Conservation (phyloP, 225 moss, liverwort and hornwort genomes). For the Climacium dendroides region DNA sequence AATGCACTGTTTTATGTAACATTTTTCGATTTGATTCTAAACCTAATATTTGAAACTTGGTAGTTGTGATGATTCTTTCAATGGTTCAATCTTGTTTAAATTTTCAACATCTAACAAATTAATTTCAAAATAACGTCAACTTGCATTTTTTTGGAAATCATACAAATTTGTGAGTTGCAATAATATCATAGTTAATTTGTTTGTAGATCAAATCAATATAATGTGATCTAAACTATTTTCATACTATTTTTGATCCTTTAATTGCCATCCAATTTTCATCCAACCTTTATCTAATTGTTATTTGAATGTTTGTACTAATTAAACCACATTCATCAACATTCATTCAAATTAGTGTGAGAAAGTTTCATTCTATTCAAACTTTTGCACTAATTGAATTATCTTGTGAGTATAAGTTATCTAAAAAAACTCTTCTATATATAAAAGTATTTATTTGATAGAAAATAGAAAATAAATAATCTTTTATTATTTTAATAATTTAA, state of each 20-base stretch:
- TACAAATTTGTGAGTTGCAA: fast-evolving
- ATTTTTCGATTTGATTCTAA: background rate
- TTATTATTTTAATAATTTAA: background rate
- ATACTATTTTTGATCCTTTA: background rate
- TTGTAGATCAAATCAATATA: too few relatives aligned
- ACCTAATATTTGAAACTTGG: background rate
- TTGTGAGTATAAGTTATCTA: background rate
- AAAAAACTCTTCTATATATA: too few relatives aligned
- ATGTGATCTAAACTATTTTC: background rate
- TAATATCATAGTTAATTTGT: background rate
- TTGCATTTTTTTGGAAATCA: background rate
- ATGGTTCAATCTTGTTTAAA: background rate
- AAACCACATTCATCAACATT: background rate
- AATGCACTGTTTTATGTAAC: fast-evolving
- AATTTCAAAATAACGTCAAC: background rate
- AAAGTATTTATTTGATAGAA: background rate
- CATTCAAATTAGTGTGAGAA: background rate
- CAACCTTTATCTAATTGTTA: background rate
- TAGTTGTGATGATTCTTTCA: background rate
- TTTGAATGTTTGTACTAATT: background rate
- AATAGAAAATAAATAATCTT: too few relatives aligned
- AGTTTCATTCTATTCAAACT: background rate
- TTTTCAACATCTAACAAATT: background rate
- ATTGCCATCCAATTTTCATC: background rate
- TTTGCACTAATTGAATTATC: background rate